These are phyloP conservation scores for Saccharomycopsis phalli DNA, from an alignment of 1,139 yeast genomes.

Conservation along the genomic window DNA sequence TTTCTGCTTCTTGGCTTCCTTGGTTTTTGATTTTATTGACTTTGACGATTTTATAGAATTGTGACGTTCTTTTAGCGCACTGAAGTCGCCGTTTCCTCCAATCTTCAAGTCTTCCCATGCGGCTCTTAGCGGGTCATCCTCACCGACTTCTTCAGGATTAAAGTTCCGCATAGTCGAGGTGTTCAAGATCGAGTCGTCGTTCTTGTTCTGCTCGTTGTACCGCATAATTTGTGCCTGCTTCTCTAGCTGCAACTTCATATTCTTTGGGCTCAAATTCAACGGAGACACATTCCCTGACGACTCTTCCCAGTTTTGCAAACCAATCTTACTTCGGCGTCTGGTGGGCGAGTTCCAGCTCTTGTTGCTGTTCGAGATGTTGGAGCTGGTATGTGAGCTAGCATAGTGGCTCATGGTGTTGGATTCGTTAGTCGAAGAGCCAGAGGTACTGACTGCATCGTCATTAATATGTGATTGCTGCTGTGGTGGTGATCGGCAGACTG, in stretches of 20 bases:
- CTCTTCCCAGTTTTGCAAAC: constrained; percentile 7
- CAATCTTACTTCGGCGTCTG: constrained; percentile 25
- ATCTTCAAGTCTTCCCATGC: constrained; percentile 57
- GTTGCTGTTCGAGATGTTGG: constrained; percentile 16
- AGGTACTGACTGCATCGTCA: constrained; percentile 9
- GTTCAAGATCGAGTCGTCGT: constrained; percentile 19
- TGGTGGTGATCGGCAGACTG: neutral
- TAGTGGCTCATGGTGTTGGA: constrained; percentile 9
- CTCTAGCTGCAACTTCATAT: constrained; percentile 4
- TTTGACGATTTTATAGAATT: constrained; percentile 19
- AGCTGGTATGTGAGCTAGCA: constrained; percentile 7
- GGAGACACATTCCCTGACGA: neutral
- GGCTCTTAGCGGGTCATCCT: constrained; percentile 43
- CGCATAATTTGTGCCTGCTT: constrained; percentile 20
- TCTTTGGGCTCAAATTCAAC: neutral
- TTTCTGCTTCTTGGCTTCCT: constrained; percentile 18
- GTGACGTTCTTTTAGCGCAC: constrained; percentile 21
- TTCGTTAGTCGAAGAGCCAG: constrained; percentile 8
- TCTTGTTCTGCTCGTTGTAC: constrained; percentile 13
- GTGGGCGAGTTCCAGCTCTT: constrained; percentile 50
- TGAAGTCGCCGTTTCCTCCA: constrained; percentile 54
- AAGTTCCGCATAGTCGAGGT: constrained; percentile 19
- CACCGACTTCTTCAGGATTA: constrained; percentile 18
- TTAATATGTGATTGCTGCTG: neutral
- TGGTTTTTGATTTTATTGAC: constrained; percentile 23